Conservation (phyloP, 1,284 basidiomycete genomes). For the Neolentinus lepideus region DNA sequence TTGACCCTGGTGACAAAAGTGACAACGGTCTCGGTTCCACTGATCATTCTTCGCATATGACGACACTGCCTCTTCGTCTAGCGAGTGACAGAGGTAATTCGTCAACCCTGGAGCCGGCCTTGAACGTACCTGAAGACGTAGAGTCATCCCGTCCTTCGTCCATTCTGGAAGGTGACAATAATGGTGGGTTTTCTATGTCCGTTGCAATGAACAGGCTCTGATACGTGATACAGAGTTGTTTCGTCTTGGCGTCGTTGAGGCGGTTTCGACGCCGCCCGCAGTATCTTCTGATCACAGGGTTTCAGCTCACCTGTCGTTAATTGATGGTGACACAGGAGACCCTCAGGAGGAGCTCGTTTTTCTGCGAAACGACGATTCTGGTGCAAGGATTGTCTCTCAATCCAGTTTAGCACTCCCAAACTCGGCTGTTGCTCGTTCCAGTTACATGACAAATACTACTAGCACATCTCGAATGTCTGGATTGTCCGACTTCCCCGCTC, state of each 20-base stretch:
- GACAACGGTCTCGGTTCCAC: not conserved
- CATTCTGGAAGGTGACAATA: slow-evolving; percentile 34
- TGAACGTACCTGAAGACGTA: slow-evolving; percentile 58
- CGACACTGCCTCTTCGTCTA: slow-evolving; percentile 23
- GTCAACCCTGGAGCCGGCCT: slow-evolving; percentile 10
- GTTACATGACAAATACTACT: slow-evolving; percentile 58
- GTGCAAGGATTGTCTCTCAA: slow-evolving; percentile 15
- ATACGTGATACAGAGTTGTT: slow-evolving; percentile 30
- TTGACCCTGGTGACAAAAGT: slow-evolving; percentile 12
- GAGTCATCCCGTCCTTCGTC: slow-evolving; percentile 50
- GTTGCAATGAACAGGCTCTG: not conserved
- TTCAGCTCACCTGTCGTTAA: slow-evolving; percentile 28
- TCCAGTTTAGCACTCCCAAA: slow-evolving; percentile 31
- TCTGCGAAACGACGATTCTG: slow-evolving; percentile 5
- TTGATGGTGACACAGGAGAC: slow-evolving; percentile 13
- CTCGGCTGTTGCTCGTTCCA: slow-evolving; percentile 45
- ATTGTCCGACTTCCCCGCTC: slow-evolving; percentile 69
- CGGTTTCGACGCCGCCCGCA: slow-evolving; percentile 41
- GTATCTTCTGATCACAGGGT: slow-evolving; percentile 30
- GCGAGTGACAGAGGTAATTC: slow-evolving; percentile 19
- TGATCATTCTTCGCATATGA: slow-evolving; percentile 3
- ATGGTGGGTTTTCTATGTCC: slow-evolving; percentile 30
- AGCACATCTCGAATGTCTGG: slow-evolving; percentile 55
- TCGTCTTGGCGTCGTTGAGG: slow-evolving; percentile 46
- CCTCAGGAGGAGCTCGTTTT: not conserved